Percentiles rank a stretch among this genome's conserved stretches.
Evolutionary conservation across 352 stramenopile species (phyloP).

Genomic region (Pythium plurisporium): DNA sequence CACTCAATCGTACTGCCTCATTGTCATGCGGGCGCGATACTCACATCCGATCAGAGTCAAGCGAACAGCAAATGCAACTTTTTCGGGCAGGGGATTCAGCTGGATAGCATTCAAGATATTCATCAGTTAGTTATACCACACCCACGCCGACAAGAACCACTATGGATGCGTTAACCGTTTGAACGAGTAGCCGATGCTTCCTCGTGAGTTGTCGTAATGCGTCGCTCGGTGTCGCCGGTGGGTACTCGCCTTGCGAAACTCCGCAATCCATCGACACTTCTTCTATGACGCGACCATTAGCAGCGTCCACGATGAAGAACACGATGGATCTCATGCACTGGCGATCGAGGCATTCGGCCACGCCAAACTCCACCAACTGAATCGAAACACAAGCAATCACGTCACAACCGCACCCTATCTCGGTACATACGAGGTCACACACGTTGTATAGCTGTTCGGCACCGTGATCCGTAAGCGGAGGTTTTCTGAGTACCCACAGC

Average conservation of each 20-base stretch:
- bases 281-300: conserved; percentile 7
- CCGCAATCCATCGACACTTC: conserved; percentile 15
- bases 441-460: conserved; percentile 20
- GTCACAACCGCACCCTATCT: background rate
- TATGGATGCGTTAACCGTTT: conserved; percentile 15
- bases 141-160: background rate
- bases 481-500: conserved; percentile 18
- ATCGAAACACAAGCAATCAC: background rate
- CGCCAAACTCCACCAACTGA: conserved; percentile 23
- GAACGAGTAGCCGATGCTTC: conserved; percentile 23
- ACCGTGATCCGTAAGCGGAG: background rate
- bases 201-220: conserved; percentile 16
- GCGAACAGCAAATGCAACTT: conserved; percentile 13
- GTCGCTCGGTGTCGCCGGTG: background rate
- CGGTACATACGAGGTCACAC: background rate
- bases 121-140: too few species aligned
- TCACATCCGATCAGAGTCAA: conserved; percentile 17
- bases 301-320: conserved; percentile 9
- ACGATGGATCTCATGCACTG: conserved; percentile 14
- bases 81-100: conserved; percentile 10
- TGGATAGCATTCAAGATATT: background rate
- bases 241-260: background rate
- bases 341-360: conserved; percentile 26
- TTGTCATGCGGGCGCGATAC: background rate
- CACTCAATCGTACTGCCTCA: background rate